Percentiles rank a stretch among this genome's conserved stretches.
phyloP scores from a whole-genome alignment of 1,139 yeast genomes.

The Geotrichum europaeum region DNA sequence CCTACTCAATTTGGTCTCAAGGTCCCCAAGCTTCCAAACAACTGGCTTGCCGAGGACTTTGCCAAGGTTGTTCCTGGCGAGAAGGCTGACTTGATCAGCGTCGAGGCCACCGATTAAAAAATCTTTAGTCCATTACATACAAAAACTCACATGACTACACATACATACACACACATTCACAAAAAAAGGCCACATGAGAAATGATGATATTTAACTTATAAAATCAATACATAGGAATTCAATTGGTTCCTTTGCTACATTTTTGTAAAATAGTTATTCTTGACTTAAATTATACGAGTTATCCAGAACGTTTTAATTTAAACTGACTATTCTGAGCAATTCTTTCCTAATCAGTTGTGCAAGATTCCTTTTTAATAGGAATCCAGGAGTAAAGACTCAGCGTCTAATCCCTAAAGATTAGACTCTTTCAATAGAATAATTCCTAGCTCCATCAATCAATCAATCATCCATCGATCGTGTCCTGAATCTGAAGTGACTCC shows the following conservation, averaged over 20 bases:
- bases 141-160: background rate
- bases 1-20: conserved; percentile 74
- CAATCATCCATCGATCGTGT: too few relatives aligned
- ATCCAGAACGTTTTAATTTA: too few relatives aligned
- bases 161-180: background rate
- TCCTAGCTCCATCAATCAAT: too few relatives aligned
- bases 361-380: too few relatives aligned
- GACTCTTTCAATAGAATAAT: too few relatives aligned
- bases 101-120: conserved; percentile 13
- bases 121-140: background rate
- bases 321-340: too few relatives aligned
- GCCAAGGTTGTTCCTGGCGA: conserved; percentile 16
- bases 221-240: background rate
- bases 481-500: too few relatives aligned
- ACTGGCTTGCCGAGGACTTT: conserved; percentile 41
- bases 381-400: too few relatives aligned
- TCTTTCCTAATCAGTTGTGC: too few relatives aligned
- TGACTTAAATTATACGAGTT: background rate
- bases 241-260: background rate
- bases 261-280: background rate
- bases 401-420: too few relatives aligned
- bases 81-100: conserved; percentile 7
- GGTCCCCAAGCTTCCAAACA: conserved; percentile 52
- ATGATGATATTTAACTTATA: background rate
- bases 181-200: background rate